Percentiles rank a stretch among this genome's conserved stretches.
Conservation (phyloP, 164 flowering plant species). For the Piper longum region DNA sequence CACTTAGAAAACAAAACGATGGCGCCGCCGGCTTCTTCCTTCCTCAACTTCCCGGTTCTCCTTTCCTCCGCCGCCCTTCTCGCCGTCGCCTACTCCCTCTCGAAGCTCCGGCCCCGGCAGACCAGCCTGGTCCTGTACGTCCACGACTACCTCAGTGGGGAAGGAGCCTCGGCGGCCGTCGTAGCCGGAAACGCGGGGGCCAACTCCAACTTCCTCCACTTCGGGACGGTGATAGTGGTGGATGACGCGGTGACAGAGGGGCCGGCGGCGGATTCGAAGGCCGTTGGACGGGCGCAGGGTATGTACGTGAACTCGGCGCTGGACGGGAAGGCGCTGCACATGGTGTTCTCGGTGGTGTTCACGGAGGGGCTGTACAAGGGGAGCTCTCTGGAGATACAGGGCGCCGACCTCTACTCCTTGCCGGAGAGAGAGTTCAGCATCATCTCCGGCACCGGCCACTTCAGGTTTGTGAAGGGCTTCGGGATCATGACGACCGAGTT, state of each 20-base stretch:
- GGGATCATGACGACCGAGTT: conserved; percentile 6
- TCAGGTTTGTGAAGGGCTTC: conserved; percentile 8
- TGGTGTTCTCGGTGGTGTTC: conserved; percentile 6
- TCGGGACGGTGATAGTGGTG: conserved; percentile 6
- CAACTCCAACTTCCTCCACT: conserved; percentile 1
- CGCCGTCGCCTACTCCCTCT: conserved; percentile 1
- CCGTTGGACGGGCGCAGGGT: conserved; percentile 9
- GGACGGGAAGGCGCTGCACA: conserved; percentile 6
- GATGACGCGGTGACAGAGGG: conserved; percentile 9
- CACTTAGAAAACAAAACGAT: too few species aligned
- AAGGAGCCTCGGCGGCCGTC: not conserved
- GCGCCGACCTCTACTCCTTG: conserved; percentile 3
- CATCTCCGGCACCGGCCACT: conserved; percentile 5
- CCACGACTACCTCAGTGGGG: conserved; percentile 7
- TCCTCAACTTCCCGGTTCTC: not conserved
- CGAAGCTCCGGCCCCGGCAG: conserved; percentile 1
- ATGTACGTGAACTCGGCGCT: conserved; percentile 8
- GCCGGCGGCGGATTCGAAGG: conserved; percentile 1
- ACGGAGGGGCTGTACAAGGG: conserved; percentile 8
- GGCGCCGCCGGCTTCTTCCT: too few species aligned
- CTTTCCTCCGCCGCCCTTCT: not conserved
- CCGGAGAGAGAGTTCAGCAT: conserved; percentile 7
- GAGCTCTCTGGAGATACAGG: conserved; percentile 13
- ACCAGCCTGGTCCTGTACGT: conserved; percentile 7
- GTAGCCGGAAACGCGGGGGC: conserved; percentile 2